Base-by-base conservation (phyloP, 306 rosid genomes). In the Vachellia collinsii region DNA sequence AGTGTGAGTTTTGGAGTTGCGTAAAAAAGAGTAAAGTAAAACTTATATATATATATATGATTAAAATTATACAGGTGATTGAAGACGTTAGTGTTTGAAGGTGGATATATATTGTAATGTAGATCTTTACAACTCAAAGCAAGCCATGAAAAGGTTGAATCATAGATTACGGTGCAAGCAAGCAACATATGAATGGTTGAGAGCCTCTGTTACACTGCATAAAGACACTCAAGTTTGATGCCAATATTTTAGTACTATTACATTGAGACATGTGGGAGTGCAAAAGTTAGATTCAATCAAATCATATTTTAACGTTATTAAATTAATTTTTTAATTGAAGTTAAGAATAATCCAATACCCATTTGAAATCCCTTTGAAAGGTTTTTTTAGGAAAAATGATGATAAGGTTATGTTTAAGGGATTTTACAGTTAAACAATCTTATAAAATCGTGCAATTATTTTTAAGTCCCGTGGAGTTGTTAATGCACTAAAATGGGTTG, bases 141-240 rank as follows among this genome's bases (percentile, higher is more conserved):
- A 43, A 69, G 43, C 0, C 23, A 19, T 4, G 20, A 22, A 20
- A 69, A 41, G 19, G 14, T 6, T 43, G 74, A 69, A 69, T 43
- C 74, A 22, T 42, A 20, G 53, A 69, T 69, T 69, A 42, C 37
- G 74, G 37, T 4, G 51, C 38, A 69, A 42, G 54, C 74, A 69
- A 68, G 53, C 51, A n/a, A 39, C 50, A 41, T 68, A 54, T 54
- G 37, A 48, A 23, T 11, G 19, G 34, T 61, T 25, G 67, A 61
- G 67, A 25, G 39, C 67, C 39, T 25, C 3, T 5, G 39, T 61
- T 11, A 61, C 67, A 4, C 25, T 19, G 4, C 11, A 11, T 61
- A 25, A 61, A 61, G 66, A 25, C 16, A 25, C 16, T 59, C 11
- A 59, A 59, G 29, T 8, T 22, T 23, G 65, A 59, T 59, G 38